Conservation (phyloP, 1,284 basidiomycete genomes). For the Fomitopsis betulina region DNA sequence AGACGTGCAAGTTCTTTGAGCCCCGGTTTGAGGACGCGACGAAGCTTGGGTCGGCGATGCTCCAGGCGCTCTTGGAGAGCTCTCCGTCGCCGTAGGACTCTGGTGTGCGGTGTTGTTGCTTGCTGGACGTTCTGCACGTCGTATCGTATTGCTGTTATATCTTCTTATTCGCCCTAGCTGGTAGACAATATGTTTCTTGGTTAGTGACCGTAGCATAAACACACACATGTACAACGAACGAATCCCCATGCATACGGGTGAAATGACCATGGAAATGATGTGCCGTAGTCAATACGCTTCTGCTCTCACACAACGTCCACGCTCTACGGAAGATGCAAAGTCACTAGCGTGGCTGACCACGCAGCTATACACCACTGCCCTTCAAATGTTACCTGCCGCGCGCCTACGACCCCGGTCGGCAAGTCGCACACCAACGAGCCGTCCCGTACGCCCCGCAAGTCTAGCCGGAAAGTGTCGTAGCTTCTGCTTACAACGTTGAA, state of each 20-base stretch:
- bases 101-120: not conserved
- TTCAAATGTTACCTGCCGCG: no score
- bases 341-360: not conserved
- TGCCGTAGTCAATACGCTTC: conserved; percentile 55
- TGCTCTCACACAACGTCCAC: no score
- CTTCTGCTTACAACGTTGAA: no score
- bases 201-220: not conserved
- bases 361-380: no score
- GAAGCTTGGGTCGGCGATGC: conserved; percentile 84
- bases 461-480: no score
- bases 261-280: conserved; percentile 93
- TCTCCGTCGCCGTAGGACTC: conserved; percentile 4
- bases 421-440: no score
- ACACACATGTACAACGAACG: not conserved
- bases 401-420: no score
- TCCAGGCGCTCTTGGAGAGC: conserved; percentile 78
- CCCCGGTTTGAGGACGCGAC: conserved; percentile 85
- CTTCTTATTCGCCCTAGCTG: not conserved
- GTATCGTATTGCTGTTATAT: not conserved
- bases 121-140: not conserved
- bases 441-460: no score
- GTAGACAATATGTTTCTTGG: not conserved
- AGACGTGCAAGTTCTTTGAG: conserved; percentile 84
- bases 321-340: no score
- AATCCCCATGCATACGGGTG: conserved; percentile 23